Base-by-base conservation (phyloP, 257 asterid genomes). In the Euphrasia confusa region DNA sequence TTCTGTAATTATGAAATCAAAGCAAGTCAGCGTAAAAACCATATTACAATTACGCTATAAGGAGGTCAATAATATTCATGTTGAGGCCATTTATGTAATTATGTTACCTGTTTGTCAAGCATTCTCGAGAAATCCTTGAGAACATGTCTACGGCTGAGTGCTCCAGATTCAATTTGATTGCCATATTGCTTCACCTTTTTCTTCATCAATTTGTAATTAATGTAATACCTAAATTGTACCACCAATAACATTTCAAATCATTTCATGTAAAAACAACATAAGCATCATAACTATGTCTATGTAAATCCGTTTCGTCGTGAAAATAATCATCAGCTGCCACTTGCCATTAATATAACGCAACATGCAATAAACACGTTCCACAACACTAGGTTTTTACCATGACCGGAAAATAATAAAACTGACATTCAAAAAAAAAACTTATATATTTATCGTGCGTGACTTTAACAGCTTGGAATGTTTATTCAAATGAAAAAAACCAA, bases 181-280 rank as follows among this genome's bases (percentile, higher is more conserved):
- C 80, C 49, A 40, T 91, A 91, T 69, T 88, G 95, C 74, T 79
- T 91, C 52, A 91, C 95, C 49, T 68, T 91, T 73, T 84, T 91
- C 94, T 91, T 91, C 96, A 91, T 88, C 61, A 88, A 44, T 78
- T 91, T 91, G 95, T 91, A 91, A 81, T 89, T 92, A 90, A 92
- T 87, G 68, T 92, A 92, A 80, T 89, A 89, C 76, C 99, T 92
- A 58, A 9, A 71, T 35, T 32, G 27, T 21, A 48, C 10, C 60
- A 54, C n/a, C 70, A 65, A 68, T n/a, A 75, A 58, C 1, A n/a
- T 37, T 52, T 61, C 49, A 71, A 47, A 64, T 59, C 37, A 54
- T 54, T 54, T 27, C 37, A 12, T 54, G 39, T 39, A 54, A 28
- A 27, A 26, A 54, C 8, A 27, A 54, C 17, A 24, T 26, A 27